A percentile compares a stretch with the other conserved stretches of the same genome.
phyloP scores from a whole-genome alignment of 75 land plant genomes.

The Adiantum capillusveneris region DNA sequence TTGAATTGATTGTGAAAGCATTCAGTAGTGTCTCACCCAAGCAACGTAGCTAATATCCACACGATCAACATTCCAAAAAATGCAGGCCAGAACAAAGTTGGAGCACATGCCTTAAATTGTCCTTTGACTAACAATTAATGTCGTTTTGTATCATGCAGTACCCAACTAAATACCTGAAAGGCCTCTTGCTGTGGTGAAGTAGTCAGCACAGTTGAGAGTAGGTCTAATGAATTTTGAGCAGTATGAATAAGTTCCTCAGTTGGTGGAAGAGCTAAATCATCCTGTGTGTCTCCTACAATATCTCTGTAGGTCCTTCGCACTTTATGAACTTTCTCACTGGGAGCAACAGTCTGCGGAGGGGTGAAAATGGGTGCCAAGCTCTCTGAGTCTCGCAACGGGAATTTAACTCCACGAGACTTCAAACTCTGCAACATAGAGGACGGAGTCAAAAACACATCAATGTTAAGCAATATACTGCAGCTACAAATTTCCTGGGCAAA shows the following conservation, averaged over 20 bases:
- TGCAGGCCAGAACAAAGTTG: too few relatives aligned
- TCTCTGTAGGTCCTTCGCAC: neutral
- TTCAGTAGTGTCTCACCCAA: too few relatives aligned
- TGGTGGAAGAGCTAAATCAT: constrained; percentile 31
- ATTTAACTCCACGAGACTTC: constrained; percentile 80
- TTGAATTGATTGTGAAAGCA: too few relatives aligned
- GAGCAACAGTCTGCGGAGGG: constrained; percentile 66
- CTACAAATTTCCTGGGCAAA: too few relatives aligned
- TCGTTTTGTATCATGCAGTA: too few relatives aligned
- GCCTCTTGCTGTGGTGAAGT: constrained; percentile 96
- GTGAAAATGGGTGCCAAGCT: constrained; percentile 93
- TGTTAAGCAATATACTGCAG: too few relatives aligned
- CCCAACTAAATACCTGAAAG: constrained; percentile 56
- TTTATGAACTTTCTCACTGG: neutral
- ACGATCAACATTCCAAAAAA: too few relatives aligned
- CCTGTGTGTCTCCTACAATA: neutral
- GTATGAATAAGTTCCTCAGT: constrained; percentile 84
- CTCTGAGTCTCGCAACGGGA: constrained; percentile 89
- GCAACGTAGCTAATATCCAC: too few relatives aligned
- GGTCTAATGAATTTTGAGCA: constrained; percentile 80
- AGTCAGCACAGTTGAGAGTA: constrained; percentile 80
- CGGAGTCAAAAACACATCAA: too few relatives aligned
- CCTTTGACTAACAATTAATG: too few relatives aligned
- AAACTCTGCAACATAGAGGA: constrained; percentile 49
- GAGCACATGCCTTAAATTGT: too few relatives aligned